These are phyloP conservation scores for Russula sp. DNA, from an alignment of 768 basidiomycete genomes.

Conservation along the genomic window DNA sequence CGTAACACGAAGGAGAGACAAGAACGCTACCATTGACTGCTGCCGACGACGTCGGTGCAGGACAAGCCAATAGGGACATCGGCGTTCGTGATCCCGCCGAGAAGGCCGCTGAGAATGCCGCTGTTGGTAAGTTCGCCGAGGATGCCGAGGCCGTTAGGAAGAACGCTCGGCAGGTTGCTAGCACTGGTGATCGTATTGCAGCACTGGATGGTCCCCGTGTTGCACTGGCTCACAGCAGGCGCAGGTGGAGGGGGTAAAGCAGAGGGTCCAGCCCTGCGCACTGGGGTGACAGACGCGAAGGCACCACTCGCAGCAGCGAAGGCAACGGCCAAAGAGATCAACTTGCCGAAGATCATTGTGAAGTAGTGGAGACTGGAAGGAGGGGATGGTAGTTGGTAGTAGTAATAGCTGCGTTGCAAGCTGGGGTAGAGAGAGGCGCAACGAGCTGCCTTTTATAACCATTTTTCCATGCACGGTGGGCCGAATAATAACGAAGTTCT, in stretches of 20 bases:
- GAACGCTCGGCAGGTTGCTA: no score
- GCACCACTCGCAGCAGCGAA: background rate
- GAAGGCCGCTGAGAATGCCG: no score
- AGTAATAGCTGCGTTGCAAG: background rate
- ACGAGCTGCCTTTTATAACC: background rate
- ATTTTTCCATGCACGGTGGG: background rate
- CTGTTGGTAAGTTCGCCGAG: no score
- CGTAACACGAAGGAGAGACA: no score
- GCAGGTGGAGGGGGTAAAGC: no score
- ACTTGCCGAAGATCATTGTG: background rate
- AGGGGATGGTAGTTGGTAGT: background rate
- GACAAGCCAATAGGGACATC: no score
- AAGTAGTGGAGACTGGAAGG: background rate
- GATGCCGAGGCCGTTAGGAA: no score
- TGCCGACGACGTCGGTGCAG: no score
- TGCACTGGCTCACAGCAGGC: background rate
- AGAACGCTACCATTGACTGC: no score
- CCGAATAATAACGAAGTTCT: background rate
- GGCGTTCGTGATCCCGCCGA: no score
- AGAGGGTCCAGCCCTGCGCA: background rate
- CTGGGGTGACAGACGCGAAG: background rate
- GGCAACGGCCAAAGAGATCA: background rate
- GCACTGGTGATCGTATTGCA: no score
- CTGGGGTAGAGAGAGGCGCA: background rate
- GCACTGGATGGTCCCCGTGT: no score